Conservation (phyloP, 2,329 filamentous ascomycete genomes). For the Chaetomium sp. region DNA sequence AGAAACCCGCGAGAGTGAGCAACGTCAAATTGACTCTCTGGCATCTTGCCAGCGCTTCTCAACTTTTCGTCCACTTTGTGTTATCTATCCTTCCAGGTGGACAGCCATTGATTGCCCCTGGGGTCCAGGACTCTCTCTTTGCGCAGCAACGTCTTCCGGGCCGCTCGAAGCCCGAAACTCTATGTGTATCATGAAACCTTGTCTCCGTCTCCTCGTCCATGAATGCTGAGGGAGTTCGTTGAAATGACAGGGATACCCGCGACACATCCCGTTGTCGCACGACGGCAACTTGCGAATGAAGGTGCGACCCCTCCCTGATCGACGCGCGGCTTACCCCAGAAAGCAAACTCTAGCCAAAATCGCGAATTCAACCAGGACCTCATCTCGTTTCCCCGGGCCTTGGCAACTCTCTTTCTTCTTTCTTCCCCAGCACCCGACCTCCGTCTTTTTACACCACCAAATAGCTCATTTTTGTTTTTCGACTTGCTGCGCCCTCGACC, state of each 20-base stretch:
- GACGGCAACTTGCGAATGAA: not conserved
- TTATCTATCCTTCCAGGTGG: too few relatives aligned
- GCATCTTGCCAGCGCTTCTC: too few relatives aligned
- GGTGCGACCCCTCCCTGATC: slow-evolving; percentile 7
- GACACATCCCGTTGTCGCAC: not conserved
- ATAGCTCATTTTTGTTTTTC: not conserved
- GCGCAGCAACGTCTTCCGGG: not conserved
- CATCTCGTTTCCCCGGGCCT: slow-evolving; percentile 7
- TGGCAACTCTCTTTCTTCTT: slow-evolving; percentile 11
- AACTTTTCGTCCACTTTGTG: too few relatives aligned
- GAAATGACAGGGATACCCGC: slow-evolving; percentile 1
- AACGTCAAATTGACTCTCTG: too few relatives aligned
- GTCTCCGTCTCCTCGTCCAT: slow-evolving; percentile 3
- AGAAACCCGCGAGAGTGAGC: too few relatives aligned
- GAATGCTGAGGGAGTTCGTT: not conserved
- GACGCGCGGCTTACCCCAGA: not conserved
- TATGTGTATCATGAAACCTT: slow-evolving; percentile 17
- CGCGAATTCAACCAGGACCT: not conserved
- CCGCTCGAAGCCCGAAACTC: slow-evolving; percentile 17
- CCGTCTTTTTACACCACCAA: not conserved
- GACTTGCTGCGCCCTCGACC: not conserved
- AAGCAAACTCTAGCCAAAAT: not conserved
- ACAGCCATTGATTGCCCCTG: too few relatives aligned
- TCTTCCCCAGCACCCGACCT: not conserved
- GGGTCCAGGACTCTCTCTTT: not conserved